These are phyloP conservation scores for Silene noctiflora DNA, from an alignment of 179 eudicot genomes.

Conservation along the genomic window DNA sequence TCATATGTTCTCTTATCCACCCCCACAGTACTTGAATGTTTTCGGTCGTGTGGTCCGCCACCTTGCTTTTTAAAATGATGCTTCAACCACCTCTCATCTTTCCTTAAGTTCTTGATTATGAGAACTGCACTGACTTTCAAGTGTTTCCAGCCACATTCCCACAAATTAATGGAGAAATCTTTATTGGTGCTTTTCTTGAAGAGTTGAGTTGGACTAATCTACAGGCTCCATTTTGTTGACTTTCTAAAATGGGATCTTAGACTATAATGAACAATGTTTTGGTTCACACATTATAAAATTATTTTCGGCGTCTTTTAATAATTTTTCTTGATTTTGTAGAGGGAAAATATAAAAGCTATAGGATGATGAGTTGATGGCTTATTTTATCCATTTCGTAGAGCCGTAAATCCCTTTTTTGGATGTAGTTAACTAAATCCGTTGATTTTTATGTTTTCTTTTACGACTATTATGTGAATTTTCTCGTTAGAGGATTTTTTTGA, in stretches of 20 bases:
- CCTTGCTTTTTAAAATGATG: slow-evolving; percentile 8
- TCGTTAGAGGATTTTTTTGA: not conserved
- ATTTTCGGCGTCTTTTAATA: not conserved
- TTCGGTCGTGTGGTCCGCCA: slow-evolving; percentile 8
- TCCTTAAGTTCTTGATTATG: slow-evolving; percentile 15
- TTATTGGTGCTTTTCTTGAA: slow-evolving; percentile 13
- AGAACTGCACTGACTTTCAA: slow-evolving; percentile 16
- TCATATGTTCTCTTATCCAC: slow-evolving; percentile 1
- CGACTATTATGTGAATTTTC: not conserved
- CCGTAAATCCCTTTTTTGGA: not conserved
- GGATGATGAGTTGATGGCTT: not conserved
- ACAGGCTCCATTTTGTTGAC: slow-evolving; percentile 4
- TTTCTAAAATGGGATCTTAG: slow-evolving; percentile 7
- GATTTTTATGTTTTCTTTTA: not conserved
- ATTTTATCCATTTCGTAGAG: not conserved
- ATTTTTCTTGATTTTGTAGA: not conserved
- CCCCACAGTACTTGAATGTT: slow-evolving; percentile 9
- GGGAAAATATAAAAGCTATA: not conserved
- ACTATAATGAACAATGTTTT: not conserved
- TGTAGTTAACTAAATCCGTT: not conserved
- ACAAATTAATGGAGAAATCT: slow-evolving; percentile 6
- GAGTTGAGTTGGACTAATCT: not conserved
- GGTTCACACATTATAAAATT: not conserved
- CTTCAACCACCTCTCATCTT: slow-evolving; percentile 20
- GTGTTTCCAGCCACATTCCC: slow-evolving; percentile 22